Evolutionary conservation across 345 rosid species (phyloP).

Genomic region (Salix purpurea): DNA sequence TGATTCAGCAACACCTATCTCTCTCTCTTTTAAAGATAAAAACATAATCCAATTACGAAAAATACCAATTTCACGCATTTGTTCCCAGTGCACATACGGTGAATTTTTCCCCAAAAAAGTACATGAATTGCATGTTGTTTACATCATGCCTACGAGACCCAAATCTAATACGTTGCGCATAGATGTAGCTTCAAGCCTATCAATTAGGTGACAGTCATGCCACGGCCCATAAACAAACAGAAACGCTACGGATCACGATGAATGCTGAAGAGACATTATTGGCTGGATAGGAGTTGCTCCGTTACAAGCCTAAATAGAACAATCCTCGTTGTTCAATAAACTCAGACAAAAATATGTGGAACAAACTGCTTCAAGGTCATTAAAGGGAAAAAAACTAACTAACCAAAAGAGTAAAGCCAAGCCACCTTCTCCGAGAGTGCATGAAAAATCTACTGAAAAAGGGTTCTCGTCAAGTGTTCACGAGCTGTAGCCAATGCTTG

Average conservation of each 20-base stretch:
- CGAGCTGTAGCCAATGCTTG: constrained; percentile 66
- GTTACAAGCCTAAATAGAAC: constrained; percentile 2
- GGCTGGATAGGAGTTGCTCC: background rate
- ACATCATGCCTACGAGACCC: background rate
- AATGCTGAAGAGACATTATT: background rate
- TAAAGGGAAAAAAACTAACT: background rate
- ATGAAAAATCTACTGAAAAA: constrained; percentile 26
- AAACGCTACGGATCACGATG: background rate
- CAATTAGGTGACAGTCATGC: background rate
- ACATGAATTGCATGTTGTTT: background rate
- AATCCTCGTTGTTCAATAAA: background rate
- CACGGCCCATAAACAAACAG: background rate
- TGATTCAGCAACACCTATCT: background rate
- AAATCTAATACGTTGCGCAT: background rate
- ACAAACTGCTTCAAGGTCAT: background rate
- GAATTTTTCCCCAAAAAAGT: no score
- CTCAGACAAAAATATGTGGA: background rate
- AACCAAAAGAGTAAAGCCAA: background rate
- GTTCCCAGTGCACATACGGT: background rate
- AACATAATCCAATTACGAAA: background rate
- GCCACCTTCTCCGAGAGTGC: background rate
- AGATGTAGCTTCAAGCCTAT: background rate
- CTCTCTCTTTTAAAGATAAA: no score
- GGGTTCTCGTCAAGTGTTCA: constrained; percentile 64
- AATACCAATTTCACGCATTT: background rate